phyloP scores from a whole-genome alignment of 495 filamentous ascomycete species.

The Hypoxylon rickii region DNA sequence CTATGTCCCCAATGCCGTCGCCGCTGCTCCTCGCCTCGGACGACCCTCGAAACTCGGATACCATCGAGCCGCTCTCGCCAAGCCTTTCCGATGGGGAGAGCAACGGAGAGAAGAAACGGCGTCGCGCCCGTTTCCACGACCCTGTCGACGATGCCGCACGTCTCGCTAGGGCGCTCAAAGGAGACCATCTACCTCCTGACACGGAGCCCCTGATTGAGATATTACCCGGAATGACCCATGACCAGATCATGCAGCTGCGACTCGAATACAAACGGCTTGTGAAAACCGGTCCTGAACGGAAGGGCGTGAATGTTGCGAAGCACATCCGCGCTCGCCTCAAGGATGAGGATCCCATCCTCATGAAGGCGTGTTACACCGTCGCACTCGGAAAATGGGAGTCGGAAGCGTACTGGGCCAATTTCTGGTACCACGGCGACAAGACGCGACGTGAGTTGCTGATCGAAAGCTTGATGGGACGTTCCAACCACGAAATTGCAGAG shows the following conservation, averaged over 20 bases:
- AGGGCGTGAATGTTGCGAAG: slow-evolving; percentile 93
- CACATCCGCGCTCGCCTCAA: slow-evolving; percentile 86
- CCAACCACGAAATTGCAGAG: slow-evolving; percentile 80
- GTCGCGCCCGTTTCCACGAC: slow-evolving; percentile 75
- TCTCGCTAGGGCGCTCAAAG: slow-evolving; percentile 75
- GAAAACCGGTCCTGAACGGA: slow-evolving; percentile 68
- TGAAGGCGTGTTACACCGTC: slow-evolving; percentile 87
- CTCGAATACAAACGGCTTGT: slow-evolving; percentile 88
- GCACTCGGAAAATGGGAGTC: slow-evolving; percentile 91
- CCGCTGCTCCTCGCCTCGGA: slow-evolving; percentile 58
- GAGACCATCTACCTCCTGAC: slow-evolving; percentile 65
- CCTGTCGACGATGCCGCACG: slow-evolving; percentile 75
- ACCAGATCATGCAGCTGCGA: slow-evolving; percentile 82
- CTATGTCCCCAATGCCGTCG: slow-evolving; percentile 92
- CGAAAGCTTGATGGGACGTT: slow-evolving; percentile 86
- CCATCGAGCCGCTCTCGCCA: slow-evolving; percentile 49
- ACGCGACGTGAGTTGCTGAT: slow-evolving; percentile 86
- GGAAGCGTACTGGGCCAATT: slow-evolving; percentile 98
- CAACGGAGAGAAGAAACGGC: slow-evolving; percentile 45
- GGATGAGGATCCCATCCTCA: slow-evolving; percentile 65
- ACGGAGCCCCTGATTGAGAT: slow-evolving; percentile 77
- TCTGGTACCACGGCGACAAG: slow-evolving; percentile 92
- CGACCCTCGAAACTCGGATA: slow-evolving; percentile 35
- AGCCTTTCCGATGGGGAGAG: slow-evolving; percentile 44
- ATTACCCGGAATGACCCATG: slow-evolving; percentile 79